These are phyloP conservation scores for Blastobotrys ciferrii DNA, from an alignment of 1,139 yeast genomes.

Conservation along the genomic window DNA sequence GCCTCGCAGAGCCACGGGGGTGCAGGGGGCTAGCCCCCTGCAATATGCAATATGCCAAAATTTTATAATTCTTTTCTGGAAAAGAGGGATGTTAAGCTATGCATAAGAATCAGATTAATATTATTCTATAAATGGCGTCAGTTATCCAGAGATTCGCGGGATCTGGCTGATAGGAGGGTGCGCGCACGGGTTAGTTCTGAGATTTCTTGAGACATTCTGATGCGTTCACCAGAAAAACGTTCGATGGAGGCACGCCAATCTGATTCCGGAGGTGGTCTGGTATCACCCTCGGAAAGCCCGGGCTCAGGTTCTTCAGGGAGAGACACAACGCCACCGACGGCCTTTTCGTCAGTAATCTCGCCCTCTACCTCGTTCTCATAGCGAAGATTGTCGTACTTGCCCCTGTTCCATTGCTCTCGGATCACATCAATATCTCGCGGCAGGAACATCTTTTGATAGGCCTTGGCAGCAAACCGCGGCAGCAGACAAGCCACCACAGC, in stretches of 20 bases:
- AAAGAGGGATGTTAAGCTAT: no score
- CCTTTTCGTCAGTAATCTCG: slow-evolving; percentile 14
- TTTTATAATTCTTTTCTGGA: no score
- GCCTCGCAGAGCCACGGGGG: no score
- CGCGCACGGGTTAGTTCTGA: slow-evolving; percentile 23
- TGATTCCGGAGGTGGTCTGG: not conserved
- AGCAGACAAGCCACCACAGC: slow-evolving; percentile 70
- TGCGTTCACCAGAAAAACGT: slow-evolving; percentile 13
- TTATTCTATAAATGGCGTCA: not conserved
- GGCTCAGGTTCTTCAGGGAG: not conserved
- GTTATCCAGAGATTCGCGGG: not conserved
- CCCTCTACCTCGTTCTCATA: slow-evolving; percentile 11
- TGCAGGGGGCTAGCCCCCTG: no score
- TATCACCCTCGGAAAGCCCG: not conserved
- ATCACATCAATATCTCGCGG: slow-evolving; percentile 85
- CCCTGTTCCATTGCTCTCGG: slow-evolving; percentile 52
- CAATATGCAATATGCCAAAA: no score
- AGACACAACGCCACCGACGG: slow-evolving; percentile 7
- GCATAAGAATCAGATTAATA: not conserved
- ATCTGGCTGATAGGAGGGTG: slow-evolving; percentile 9
- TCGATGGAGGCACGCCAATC: slow-evolving; percentile 3
- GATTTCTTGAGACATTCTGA: slow-evolving; percentile 20
- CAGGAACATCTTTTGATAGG: slow-evolving; percentile 54
- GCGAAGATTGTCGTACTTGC: slow-evolving; percentile 20
- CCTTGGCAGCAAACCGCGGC: slow-evolving; percentile 72